These are phyloP conservation scores for Colletotrichum scovillei DNA, from an alignment of 2,329 filamentous ascomycete species.

Conservation along the genomic window DNA sequence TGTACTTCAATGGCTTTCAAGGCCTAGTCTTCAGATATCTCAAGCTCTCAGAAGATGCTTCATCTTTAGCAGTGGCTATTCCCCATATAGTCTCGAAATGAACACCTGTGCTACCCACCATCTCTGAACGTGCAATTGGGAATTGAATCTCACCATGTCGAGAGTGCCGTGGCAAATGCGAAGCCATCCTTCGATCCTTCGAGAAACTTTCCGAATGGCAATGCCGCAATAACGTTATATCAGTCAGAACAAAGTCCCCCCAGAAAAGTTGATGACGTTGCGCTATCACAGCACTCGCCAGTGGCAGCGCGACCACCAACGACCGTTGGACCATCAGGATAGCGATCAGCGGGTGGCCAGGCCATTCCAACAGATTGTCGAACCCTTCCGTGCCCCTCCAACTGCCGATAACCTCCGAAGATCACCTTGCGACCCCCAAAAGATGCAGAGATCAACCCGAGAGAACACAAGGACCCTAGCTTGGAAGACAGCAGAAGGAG, in stretches of 20 bases:
- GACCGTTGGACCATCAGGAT: neutral
- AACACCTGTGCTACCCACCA: neutral
- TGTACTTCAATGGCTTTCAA: too few species aligned
- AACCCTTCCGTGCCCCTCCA: neutral
- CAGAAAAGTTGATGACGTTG: neutral
- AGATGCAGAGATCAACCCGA: slow-evolving; percentile 24
- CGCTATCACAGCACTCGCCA: neutral
- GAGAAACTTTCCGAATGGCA: neutral
- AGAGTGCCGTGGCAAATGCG: neutral
- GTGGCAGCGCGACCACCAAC: neutral
- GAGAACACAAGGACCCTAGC: slow-evolving; percentile 4
- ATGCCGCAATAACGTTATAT: neutral
- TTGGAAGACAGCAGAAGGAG: neutral
- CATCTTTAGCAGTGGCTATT: neutral
- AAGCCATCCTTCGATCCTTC: too few species aligned
- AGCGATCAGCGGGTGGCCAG: slow-evolving; percentile 28
- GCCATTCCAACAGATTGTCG: slow-evolving; percentile 10
- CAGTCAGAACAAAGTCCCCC: neutral
- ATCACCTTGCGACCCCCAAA: slow-evolving; percentile 16
- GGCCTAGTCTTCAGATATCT: too few species aligned
- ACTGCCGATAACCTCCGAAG: slow-evolving; percentile 34
- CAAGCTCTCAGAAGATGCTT: neutral
- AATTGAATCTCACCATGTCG: neutral
- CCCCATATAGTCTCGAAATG: neutral
- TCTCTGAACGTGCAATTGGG: neutral